Percentiles rank a stretch among this genome's conserved stretches.
phyloP scores from a whole-genome alignment of 768 basidiomycete species.

The Tulasnella sp. region DNA sequence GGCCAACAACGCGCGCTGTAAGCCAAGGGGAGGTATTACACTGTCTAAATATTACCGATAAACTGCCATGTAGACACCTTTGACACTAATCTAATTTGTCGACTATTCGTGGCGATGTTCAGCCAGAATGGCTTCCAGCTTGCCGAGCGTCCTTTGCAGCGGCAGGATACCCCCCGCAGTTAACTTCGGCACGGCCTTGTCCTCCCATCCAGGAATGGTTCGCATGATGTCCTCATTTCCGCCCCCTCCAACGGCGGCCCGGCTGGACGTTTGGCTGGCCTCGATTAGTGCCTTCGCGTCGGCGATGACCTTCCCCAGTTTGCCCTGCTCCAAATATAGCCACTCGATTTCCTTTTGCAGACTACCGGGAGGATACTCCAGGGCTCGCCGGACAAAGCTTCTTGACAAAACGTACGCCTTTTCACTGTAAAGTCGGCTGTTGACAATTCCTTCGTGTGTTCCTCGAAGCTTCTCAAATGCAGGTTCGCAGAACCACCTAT shows the following conservation, averaged over 20 bases:
- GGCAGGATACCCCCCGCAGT: constrained; percentile 76
- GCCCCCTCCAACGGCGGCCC: constrained; percentile 8
- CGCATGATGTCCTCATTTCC: constrained; percentile 41
- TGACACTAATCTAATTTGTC: neutral
- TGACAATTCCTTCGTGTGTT: constrained; percentile 79
- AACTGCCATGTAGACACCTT: neutral
- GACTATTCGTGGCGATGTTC: neutral
- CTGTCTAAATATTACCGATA: constrained; percentile 1
- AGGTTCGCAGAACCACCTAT: constrained; percentile 86
- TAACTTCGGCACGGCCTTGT: constrained; percentile 66
- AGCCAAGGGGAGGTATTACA: neutral
- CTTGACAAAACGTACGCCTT: constrained; percentile 89
- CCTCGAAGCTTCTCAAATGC: constrained; percentile 90
- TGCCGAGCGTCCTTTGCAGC: constrained; percentile 68
- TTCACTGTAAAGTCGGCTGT: constrained; percentile 87
- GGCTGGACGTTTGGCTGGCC: constrained; percentile 27
- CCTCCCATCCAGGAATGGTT: constrained; percentile 40
- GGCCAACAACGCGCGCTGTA: neutral
- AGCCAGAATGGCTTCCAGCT: constrained; percentile 47
- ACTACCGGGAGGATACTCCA: constrained; percentile 70
- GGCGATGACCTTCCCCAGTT: constrained; percentile 63
- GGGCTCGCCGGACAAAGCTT: constrained; percentile 83
- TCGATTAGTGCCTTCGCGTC: constrained; percentile 62
- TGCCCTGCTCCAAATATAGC: constrained; percentile 63
- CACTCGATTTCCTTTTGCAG: constrained; percentile 69